Conservation (phyloP, 345 rosid species). For the sweet orange (Citrus sinensis) region DNA sequence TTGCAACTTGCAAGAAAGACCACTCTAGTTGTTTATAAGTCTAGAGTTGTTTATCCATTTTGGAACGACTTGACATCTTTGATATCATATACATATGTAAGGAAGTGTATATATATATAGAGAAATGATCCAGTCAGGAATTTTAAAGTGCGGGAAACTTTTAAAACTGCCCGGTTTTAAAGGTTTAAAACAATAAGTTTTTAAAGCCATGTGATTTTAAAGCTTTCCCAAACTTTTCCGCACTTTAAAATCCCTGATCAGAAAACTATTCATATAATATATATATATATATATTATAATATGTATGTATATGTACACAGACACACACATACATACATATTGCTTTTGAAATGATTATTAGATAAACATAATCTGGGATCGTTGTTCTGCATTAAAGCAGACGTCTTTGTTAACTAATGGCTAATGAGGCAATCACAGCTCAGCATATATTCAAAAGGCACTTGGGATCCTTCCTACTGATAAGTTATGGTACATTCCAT, state of each 20-base stretch:
- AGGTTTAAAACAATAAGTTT: no score
- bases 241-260: no score
- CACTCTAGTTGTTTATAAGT: not conserved
- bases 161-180: no score
- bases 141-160: no score
- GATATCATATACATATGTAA: not conserved
- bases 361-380: not conserved
- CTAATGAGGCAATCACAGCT: not conserved
- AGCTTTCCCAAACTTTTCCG: no score
- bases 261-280: no score
- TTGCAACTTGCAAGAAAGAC: constrained; percentile 12
- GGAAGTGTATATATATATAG: not conserved
- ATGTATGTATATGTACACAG: not conserved
- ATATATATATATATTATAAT: no score
- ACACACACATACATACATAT: no score
- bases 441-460: not conserved
- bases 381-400: not conserved
- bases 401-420: not conserved
- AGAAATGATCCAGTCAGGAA: no score
- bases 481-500: not conserved
- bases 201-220: no score
- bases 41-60: not conserved
- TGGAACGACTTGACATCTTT: constrained; percentile 5
- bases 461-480: not conserved
- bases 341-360: no score